These are phyloP conservation scores for Phoma herbarum DNA, from an alignment of 2,329 filamentous ascomycete genomes.

Conservation along the genomic window DNA sequence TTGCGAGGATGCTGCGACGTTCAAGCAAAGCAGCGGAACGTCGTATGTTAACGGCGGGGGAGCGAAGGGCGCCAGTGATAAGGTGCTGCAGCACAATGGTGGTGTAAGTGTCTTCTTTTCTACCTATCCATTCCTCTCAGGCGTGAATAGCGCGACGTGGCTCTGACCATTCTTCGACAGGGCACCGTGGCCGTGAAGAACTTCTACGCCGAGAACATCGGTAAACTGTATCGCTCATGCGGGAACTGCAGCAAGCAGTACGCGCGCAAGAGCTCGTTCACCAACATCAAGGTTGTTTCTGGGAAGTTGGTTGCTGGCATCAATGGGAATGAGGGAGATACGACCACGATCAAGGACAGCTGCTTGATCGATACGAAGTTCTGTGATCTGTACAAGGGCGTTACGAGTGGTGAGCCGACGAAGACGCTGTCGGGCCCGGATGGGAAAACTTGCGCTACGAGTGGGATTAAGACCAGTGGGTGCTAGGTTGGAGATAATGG, in stretches of 20 bases:
- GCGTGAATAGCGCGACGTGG: no score
- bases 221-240: constrained; percentile 41
- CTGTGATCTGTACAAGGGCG: constrained; percentile 43
- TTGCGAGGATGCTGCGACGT: background rate
- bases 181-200: constrained; percentile 45
- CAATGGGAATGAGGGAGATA: constrained; percentile 44
- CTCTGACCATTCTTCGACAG: no score
- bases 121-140: background rate
- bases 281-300: constrained; percentile 33
- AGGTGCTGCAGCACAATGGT: background rate
- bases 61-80: background rate
- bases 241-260: constrained; percentile 43
- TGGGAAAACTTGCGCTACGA: constrained; percentile 41
- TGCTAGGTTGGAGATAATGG: constrained; percentile 22
- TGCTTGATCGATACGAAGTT: constrained; percentile 36
- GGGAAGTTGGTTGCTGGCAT: constrained; percentile 38
- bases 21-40: background rate
- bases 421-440: constrained; percentile 41
- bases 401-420: constrained; percentile 38
- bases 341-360: constrained; percentile 34
- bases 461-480: constrained; percentile 35
- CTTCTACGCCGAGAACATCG: constrained; percentile 42
- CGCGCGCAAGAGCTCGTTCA: constrained; percentile 37
- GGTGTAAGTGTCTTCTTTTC: background rate
- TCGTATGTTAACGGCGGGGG: background rate